These are phyloP conservation scores for Phanerodontia chrysosporium DNA, from an alignment of 768 basidiomycete genomes.

Conservation along the genomic window DNA sequence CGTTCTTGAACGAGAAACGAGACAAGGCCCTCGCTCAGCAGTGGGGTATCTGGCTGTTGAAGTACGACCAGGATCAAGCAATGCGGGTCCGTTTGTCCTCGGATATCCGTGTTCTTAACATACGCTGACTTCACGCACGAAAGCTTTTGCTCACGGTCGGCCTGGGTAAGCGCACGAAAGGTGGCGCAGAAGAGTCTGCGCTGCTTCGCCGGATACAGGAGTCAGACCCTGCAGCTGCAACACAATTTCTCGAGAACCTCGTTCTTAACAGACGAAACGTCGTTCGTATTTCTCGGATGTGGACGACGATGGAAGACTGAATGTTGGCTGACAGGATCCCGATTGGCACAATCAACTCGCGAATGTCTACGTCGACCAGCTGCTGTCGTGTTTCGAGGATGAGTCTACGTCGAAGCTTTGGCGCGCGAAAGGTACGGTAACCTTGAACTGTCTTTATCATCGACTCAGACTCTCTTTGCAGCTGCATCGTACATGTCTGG, in stretches of 20 bases:
- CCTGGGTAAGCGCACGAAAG: slow-evolving; percentile 49
- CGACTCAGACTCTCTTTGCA: slow-evolving; percentile 10
- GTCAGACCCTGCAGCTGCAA: slow-evolving; percentile 56
- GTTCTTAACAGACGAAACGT: slow-evolving; percentile 64
- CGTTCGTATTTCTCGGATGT: slow-evolving; percentile 32
- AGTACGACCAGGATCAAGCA: slow-evolving; percentile 62
- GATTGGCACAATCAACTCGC: slow-evolving; percentile 69
- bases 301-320: neutral
- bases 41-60: slow-evolving; percentile 81
- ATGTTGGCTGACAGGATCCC: slow-evolving; percentile 40
- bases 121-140: neutral
- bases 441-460: neutral
- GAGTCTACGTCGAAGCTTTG: slow-evolving; percentile 58
- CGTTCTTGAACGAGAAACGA: slow-evolving; percentile 50
- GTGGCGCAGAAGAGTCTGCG: slow-evolving; percentile 50
- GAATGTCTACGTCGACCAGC: slow-evolving; percentile 46
- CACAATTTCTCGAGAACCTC: slow-evolving; percentile 76
- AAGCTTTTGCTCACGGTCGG: slow-evolving; percentile 65
- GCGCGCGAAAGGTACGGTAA: slow-evolving; percentile 61
- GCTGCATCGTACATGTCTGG: slow-evolving; percentile 27
- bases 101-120: neutral
- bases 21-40: slow-evolving; percentile 60
- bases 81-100: slow-evolving; percentile 48
- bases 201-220: slow-evolving; percentile 54
- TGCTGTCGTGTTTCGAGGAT: slow-evolving; percentile 45